Base-by-base conservation (phyloP, 306 rosid genomes). In the Trifolium fragiferum region DNA sequence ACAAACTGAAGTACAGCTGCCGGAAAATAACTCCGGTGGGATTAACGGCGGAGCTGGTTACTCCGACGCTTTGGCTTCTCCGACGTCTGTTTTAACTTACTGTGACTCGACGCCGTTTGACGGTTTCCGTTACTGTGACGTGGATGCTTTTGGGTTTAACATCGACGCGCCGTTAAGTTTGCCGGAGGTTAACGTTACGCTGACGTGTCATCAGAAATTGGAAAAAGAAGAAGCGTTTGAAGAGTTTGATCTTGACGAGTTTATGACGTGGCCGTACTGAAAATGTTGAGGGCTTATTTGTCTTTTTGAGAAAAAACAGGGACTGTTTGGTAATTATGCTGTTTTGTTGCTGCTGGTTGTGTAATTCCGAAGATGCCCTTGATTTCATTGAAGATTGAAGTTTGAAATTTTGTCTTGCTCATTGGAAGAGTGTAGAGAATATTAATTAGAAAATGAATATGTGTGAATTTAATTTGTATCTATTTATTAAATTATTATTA, bases 211-310 rank as follows among this genome's bases (percentile, higher is more conserved):
- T 65, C 83, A 61, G 68, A 80, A 40, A 19, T 64, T 27, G 58
- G 30, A 84, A 27, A 41, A 81, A 55, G 92, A 87, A 16, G 88
- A 89, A 15, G 38, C 54, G 75, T 89, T 93, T 74, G 86, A 89
- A 47, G 98, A 93, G 62, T 85, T 93, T 51, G 88, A 93, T 68
- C 15, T 85, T 1, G 84, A 87, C 51, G 89, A 88, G 53, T 89
- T 87, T 81, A 73, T 83, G 40, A 77, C 82, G 79, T 82, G 78
- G 85, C 83, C 82, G 16, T 66, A 76, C 53, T 43, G 50, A 57
- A 33, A 43, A 38, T 51, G 32, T 25, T 2, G 11, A 66, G 78
- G 81, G 11, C 27, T 23, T 41, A 14, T 16, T 60, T 10, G 76
- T 70, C 78, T 49, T 32, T 69, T 59, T 10, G 5, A 19, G 0